These are phyloP conservation scores for Saprolegnia parasitica DNA, from an alignment of 352 stramenopile species.

Conservation along the genomic window DNA sequence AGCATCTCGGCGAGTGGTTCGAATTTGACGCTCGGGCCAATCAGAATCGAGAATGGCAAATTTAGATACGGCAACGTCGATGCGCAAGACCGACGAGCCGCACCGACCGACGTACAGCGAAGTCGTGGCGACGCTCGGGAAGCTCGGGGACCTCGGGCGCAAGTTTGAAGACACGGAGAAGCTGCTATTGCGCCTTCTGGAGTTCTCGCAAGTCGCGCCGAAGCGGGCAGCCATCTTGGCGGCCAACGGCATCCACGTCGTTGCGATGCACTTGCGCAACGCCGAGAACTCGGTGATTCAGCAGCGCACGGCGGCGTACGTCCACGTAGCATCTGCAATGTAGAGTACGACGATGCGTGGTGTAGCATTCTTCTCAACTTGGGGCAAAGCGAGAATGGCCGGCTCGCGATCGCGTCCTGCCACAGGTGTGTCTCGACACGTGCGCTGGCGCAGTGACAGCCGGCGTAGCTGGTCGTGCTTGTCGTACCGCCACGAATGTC, in stretches of 20 bases:
- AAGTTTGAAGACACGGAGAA: conserved; percentile 41
- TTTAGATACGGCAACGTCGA: not conserved
- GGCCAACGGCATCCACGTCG: conserved; percentile 47
- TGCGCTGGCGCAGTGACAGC: not conserved
- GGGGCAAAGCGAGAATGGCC: conserved; percentile 44
- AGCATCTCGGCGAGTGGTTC: conserved; percentile 3
- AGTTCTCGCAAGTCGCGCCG: conserved; percentile 44
- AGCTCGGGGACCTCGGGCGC: conserved; percentile 43
- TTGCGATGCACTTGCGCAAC: conserved; percentile 40
- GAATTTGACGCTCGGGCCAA: not conserved
- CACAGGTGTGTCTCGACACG: conserved; percentile 35
- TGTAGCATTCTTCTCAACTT: conserved; percentile 62
- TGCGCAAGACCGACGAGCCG: too few relatives aligned
- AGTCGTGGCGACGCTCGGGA: conserved; percentile 44
- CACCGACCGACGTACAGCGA: conserved; percentile 37
- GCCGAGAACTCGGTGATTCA: conserved; percentile 30
- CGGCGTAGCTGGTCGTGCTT: conserved; percentile 53
- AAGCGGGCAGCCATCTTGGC: conserved; percentile 56
- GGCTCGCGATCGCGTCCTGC: conserved; percentile 60
- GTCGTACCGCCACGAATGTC: conserved; percentile 64
- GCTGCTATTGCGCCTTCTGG: conserved; percentile 49
- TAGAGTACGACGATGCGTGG: not conserved
- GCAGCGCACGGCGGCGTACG: conserved; percentile 38
- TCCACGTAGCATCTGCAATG: not conserved
- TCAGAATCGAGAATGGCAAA: not conserved